phyloP scores from a whole-genome alignment of 139 green algal genomes.

The Haematococcus lacustris region DNA sequence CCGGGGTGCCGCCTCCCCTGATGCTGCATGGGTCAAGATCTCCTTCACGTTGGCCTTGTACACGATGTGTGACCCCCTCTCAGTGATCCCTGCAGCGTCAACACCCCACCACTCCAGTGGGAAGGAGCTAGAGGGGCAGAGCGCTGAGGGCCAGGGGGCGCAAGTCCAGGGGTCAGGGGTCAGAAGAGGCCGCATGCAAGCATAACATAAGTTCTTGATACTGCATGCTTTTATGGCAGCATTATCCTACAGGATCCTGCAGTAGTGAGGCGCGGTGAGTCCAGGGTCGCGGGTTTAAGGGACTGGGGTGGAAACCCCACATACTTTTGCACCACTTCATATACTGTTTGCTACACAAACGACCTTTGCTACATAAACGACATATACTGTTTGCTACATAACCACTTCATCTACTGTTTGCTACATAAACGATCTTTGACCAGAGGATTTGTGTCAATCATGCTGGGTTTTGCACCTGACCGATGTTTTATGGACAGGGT shows the following conservation, averaged over 20 bases:
- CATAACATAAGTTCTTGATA: background rate
- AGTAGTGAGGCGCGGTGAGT: background rate
- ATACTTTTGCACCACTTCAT: too few species aligned
- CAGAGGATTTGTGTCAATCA: too few species aligned
- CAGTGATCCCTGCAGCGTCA: background rate
- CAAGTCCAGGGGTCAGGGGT: background rate
- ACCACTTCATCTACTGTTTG: too few species aligned
- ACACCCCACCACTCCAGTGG: background rate
- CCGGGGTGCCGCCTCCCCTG: conserved; percentile 10
- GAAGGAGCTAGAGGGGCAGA: background rate
- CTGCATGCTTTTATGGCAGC: background rate
- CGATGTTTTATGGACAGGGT: background rate
- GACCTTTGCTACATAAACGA: too few species aligned
- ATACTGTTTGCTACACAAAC: too few species aligned
- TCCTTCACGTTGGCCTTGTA: conserved; percentile 84
- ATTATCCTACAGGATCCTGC: background rate
- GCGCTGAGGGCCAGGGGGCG: background rate
- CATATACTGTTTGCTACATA: too few species aligned
- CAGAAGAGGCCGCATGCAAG: background rate
- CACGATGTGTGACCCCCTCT: background rate
- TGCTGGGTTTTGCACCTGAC: background rate
- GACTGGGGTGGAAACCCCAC: too few species aligned
- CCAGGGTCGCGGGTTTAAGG: too few species aligned
- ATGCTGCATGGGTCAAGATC: conserved; percentile 62
- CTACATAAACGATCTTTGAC: too few species aligned